phyloP scores from a whole-genome alignment of 78 protist genomes.

The Ministeria vibrans region DNA sequence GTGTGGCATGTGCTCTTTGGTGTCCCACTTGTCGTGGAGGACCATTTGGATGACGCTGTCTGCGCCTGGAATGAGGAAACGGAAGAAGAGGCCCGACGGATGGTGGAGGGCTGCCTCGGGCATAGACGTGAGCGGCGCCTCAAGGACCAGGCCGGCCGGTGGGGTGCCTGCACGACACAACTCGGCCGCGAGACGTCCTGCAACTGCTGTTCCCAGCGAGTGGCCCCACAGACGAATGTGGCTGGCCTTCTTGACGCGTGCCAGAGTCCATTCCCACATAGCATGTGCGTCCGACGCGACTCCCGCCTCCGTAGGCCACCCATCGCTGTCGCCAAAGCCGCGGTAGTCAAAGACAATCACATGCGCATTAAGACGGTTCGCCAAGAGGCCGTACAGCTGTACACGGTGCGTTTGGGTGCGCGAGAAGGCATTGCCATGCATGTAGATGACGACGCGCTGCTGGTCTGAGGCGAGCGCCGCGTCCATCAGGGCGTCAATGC shows the following conservation, averaged over 20 bases:
- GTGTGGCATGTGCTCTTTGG: background rate
- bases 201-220: conserved; percentile 4
- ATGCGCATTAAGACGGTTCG: background rate
- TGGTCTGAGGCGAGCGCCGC: too few relatives aligned
- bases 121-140: background rate
- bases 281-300: background rate
- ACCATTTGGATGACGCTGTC: background rate
- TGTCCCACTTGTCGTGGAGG: background rate
- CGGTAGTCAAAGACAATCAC: conserved; percentile 7
- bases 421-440: background rate
- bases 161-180: background rate
- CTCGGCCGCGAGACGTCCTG: background rate
- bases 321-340: background rate
- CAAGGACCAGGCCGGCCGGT: background rate
- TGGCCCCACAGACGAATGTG: conserved; percentile 1
- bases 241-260: background rate
- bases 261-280: background rate
- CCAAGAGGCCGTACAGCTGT: background rate
- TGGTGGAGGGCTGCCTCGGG: background rate
- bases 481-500: too few relatives aligned
- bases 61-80: background rate
- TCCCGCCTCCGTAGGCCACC: background rate
- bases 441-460: background rate
- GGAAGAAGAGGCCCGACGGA: background rate
- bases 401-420: background rate